Base-by-base conservation (phyloP, 2,329 filamentous ascomycete species). In the Monosporascus sp. region DNA sequence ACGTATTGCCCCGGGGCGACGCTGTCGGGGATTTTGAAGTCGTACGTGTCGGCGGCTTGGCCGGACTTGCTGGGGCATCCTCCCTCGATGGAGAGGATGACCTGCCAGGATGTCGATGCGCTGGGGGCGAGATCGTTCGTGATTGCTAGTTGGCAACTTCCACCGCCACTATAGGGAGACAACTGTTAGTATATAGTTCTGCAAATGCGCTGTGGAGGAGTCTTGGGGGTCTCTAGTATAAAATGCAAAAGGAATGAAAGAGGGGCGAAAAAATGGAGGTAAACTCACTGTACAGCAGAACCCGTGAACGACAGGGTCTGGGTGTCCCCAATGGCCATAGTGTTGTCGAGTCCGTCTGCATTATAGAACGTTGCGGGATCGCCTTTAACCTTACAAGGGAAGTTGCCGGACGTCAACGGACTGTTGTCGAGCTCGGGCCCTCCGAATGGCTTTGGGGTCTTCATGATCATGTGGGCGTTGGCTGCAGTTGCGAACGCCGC, bases 71-170 rank as follows among this genome's bases (percentile, higher is more conserved):
- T 71, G 0, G 86, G 86, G 64, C 88, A 91, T 4, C 86, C 86
- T 27, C 87, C 87, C 44, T 85, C 74, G 48, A 86, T 83, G 1
- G 81, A 86, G 60, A 88, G 77, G 62, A 91, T 87, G 59, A 90
- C 87, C 61, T 86, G 83, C 81, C 84, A 91, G 47, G 77, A 76
- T 1, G 77, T 79, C 5, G 56, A 60, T 17, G 44, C 57, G 14
- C 55, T 60, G 1, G 66, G 66, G 43, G 60, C 55, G 6, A 56
- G 75, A 58, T 90, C 87, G 35, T 82, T 83, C 1, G 86, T 88
- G 57, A 91, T 69, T 24, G 80, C 82, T 61, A 91, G 75, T 65
- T 92, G 88, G 67, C 88, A 91, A 2, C 83, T 87, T 1, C 88
- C 88, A 54, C 88, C 88, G 41, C 87, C 87, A 61, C 31, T 35